Percentiles rank a stretch among this genome's conserved stretches.
phyloP scores from a whole-genome alignment of 495 filamentous ascomycete species.

The Lepidopterella palustris region DNA sequence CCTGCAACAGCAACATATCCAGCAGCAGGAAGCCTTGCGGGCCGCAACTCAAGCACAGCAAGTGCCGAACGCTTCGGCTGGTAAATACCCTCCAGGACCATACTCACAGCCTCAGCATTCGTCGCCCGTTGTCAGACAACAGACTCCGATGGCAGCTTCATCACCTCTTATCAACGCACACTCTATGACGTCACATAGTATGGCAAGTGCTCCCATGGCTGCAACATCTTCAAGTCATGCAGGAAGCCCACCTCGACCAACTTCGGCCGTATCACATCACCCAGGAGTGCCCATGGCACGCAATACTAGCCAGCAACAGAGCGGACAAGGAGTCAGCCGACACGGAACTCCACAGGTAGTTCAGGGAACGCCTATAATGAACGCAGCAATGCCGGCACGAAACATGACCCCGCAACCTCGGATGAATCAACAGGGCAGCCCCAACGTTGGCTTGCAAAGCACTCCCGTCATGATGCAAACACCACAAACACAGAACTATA shows the following conservation, averaged over 20 bases:
- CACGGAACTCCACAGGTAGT: conserved; percentile 78
- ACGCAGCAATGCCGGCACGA: conserved; percentile 42
- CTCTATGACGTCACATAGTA: conserved; percentile 30
- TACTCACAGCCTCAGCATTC: conserved; percentile 58
- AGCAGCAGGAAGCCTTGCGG: conserved; percentile 32
- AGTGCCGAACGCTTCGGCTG: conserved; percentile 31
- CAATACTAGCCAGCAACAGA: conserved; percentile 62
- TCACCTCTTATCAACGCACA: conserved; percentile 64
- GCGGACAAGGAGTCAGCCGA: conserved; percentile 53
- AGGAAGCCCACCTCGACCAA: conserved; percentile 68
- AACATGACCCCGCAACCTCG: conserved; percentile 45
- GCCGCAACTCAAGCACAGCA: conserved; percentile 36
- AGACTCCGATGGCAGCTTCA: conserved; percentile 71
- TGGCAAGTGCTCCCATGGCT: conserved; percentile 67
- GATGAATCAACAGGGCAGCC: conserved; percentile 30
- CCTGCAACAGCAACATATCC: conserved; percentile 28
- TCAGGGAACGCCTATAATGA: conserved; percentile 70
- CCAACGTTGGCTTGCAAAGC: conserved; percentile 54
- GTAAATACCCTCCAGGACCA: conserved; percentile 19
- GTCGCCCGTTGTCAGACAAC: conserved; percentile 71
- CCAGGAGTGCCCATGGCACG: conserved; percentile 62
- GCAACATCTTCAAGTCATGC: conserved; percentile 70
- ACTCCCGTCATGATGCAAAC: conserved; percentile 45
- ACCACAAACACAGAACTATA: conserved; percentile 19
- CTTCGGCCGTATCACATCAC: conserved; percentile 69